Percentiles rank a stretch among this genome's conserved stretches.
Evolutionary conservation across 495 filamentous ascomycete species (phyloP).

Genomic region (Parathielavia appendiculata): DNA sequence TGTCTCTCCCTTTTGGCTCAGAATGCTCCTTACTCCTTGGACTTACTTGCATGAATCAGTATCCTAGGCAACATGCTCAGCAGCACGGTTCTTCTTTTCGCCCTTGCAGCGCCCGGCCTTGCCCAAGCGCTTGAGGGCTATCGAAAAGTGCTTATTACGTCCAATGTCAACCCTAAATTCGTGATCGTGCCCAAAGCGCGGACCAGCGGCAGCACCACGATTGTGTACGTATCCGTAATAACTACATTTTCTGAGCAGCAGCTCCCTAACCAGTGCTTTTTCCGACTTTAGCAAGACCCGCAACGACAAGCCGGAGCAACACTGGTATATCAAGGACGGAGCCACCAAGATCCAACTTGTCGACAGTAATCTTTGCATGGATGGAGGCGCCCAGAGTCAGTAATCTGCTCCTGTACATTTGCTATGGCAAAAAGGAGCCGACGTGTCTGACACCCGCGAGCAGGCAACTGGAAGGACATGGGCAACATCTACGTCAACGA

Average conservation of each 20-base stretch:
- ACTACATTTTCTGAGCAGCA: not conserved
- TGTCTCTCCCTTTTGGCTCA: not conserved
- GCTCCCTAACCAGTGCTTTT: not conserved
- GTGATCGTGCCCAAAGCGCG: slow-evolving; percentile 41
- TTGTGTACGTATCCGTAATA: slow-evolving; percentile 36
- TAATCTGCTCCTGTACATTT: not conserved
- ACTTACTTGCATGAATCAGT: too few relatives aligned
- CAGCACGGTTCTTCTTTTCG: slow-evolving; percentile 35
- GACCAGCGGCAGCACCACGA: slow-evolving; percentile 35
- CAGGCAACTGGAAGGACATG: slow-evolving; percentile 53
- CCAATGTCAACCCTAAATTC: slow-evolving; percentile 47
- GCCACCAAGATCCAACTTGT: slow-evolving; percentile 44
- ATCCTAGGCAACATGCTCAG: slow-evolving; percentile 33
- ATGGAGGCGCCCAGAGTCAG: slow-evolving; percentile 46
- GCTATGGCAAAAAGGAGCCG: not conserved
- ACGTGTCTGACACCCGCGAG: not conserved
- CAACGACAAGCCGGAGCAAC: slow-evolving; percentile 40
- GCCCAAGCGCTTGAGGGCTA: slow-evolving; percentile 43
- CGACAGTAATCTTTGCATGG: slow-evolving; percentile 43
- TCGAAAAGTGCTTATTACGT: slow-evolving; percentile 46
- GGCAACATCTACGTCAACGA: slow-evolving; percentile 39
- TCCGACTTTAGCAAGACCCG: slow-evolving; percentile 34
- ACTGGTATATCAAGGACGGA: slow-evolving; percentile 46
- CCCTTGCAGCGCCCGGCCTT: slow-evolving; percentile 43
- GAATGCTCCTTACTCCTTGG: not conserved